Conservation (phyloP, 2,329 filamentous ascomycete species). For the Aspergillus bombycis region DNA sequence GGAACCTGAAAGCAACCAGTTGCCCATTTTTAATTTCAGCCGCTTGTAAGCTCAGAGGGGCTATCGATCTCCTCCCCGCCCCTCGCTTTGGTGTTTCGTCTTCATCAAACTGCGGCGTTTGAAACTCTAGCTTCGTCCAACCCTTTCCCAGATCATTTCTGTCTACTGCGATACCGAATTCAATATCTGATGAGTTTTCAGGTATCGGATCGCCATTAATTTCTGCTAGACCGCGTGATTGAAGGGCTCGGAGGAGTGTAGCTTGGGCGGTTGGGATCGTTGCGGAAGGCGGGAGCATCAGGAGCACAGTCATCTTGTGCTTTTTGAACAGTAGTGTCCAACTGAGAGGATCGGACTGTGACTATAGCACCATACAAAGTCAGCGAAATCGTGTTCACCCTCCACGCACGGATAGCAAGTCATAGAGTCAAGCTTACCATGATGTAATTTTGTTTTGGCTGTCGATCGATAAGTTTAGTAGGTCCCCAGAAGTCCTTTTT, state of each 20-base stretch:
- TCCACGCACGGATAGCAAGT: neutral
- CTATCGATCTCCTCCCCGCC: slow-evolving; percentile 31
- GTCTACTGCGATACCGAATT: slow-evolving; percentile 53
- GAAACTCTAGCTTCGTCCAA: slow-evolving; percentile 49
- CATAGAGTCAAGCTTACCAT: slow-evolving; percentile 19
- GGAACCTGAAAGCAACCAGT: slow-evolving; percentile 40
- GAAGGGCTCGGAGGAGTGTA: slow-evolving; percentile 62
- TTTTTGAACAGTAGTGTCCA: slow-evolving; percentile 74
- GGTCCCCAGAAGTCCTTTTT: slow-evolving; percentile 2
- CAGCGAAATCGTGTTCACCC: neutral
- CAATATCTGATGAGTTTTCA: slow-evolving; percentile 44
- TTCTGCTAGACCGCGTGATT: slow-evolving; percentile 44
- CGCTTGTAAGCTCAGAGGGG: slow-evolving; percentile 28
- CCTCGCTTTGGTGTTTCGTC: slow-evolving; percentile 29
- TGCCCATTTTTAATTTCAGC: slow-evolving; percentile 35
- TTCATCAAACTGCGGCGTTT: slow-evolving; percentile 30
- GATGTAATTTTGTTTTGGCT: slow-evolving; percentile 18
- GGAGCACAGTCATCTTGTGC: slow-evolving; percentile 69
- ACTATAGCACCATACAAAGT: slow-evolving; percentile 15
- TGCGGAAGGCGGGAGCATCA: slow-evolving; percentile 64
- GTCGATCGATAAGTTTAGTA: slow-evolving; percentile 19
- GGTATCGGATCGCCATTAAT: slow-evolving; percentile 45
- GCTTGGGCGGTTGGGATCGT: slow-evolving; percentile 61
- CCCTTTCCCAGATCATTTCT: slow-evolving; percentile 53
- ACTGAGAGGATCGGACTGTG: slow-evolving; percentile 49